phyloP scores from a whole-genome alignment of 108 stramenopile genomes.

The Nitzschia putrida region DNA sequence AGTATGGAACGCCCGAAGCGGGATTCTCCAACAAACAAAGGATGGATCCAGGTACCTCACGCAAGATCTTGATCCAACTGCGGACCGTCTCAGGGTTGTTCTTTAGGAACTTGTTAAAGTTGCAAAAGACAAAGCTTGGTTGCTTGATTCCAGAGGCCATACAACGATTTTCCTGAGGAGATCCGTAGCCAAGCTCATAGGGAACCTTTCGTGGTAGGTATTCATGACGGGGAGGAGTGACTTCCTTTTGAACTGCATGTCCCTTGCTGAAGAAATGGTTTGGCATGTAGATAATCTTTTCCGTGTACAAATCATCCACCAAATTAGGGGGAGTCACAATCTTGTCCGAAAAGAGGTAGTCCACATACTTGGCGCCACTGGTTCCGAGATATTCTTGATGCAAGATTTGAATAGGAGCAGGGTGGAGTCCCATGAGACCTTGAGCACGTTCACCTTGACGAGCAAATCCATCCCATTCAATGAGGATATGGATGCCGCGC shows the following conservation, averaged over 20 bases:
- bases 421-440: slow-evolving; percentile 77
- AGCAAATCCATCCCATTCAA: slow-evolving; percentile 89
- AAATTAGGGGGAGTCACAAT: slow-evolving; percentile 52
- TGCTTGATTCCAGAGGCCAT: slow-evolving; percentile 33
- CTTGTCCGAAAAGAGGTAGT: slow-evolving; percentile 80
- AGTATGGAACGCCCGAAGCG: slow-evolving; percentile 52
- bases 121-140: slow-evolving; percentile 77
- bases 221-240: slow-evolving; percentile 55
- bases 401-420: slow-evolving; percentile 78
- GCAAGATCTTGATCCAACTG: slow-evolving; percentile 78
- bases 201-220: slow-evolving; percentile 51
- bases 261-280: slow-evolving; percentile 88
- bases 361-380: slow-evolving; percentile 77
- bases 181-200: slow-evolving; percentile 66
- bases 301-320: slow-evolving; percentile 63
- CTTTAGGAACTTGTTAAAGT: slow-evolving; percentile 86
- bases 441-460: slow-evolving; percentile 81
- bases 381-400: slow-evolving; percentile 87
- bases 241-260: slow-evolving; percentile 75
- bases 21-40: slow-evolving; percentile 84
- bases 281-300: slow-evolving; percentile 81
- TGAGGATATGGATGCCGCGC: slow-evolving; percentile 71
- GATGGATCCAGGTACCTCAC: slow-evolving; percentile 77
- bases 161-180: slow-evolving; percentile 80
- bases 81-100: slow-evolving; percentile 80